Percentiles rank a stretch among this genome's conserved stretches.
phyloP scores from a whole-genome alignment of 2,329 filamentous ascomycete genomes.

The Colletotrichum noveboracense region DNA sequence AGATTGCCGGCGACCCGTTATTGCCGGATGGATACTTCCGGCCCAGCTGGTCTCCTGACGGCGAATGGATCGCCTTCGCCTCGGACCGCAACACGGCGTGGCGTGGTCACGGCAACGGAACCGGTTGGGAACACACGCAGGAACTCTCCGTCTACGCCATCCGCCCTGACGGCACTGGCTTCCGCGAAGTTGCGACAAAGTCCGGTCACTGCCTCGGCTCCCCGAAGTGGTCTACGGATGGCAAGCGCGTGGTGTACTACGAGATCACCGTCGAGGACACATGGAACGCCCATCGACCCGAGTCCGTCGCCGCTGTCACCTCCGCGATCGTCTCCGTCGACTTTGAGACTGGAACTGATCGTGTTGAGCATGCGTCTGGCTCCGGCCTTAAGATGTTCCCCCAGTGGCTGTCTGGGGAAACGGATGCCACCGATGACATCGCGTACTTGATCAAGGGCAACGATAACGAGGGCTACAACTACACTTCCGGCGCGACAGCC shows the following conservation, averaged over 20 bases:
- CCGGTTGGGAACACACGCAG: slow-evolving; percentile 8
- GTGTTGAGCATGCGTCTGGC: slow-evolving; percentile 3
- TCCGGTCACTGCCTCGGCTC: slow-evolving; percentile 7
- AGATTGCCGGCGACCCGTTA: not conserved
- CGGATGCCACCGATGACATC: not conserved
- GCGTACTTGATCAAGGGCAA: slow-evolving; percentile 6
- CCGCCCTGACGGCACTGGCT: slow-evolving; percentile 4
- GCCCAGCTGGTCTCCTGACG: slow-evolving; percentile 10
- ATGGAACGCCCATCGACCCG: slow-evolving; percentile 8
- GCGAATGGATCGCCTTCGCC: slow-evolving; percentile 4
- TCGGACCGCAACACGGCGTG: slow-evolving; percentile 11
- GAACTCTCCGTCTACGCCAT: slow-evolving; percentile 8
- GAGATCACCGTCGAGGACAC: slow-evolving; percentile 10
- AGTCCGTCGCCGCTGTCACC: not conserved
- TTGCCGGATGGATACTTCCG: slow-evolving; percentile 3
- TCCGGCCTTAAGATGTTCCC: slow-evolving; percentile 7
- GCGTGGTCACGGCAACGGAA: slow-evolving; percentile 6
- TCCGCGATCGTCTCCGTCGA: slow-evolving; percentile 12
- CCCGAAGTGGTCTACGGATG: slow-evolving; percentile 1
- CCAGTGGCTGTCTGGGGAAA: not conserved
- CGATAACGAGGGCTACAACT: slow-evolving; percentile 6
- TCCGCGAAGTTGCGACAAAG: not conserved
- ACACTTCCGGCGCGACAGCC: not conserved
- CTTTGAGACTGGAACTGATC: slow-evolving; percentile 2
- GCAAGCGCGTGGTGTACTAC: slow-evolving; percentile 1